Conservation (phyloP, 257 asterid genomes). For the Petunia secreta region DNA sequence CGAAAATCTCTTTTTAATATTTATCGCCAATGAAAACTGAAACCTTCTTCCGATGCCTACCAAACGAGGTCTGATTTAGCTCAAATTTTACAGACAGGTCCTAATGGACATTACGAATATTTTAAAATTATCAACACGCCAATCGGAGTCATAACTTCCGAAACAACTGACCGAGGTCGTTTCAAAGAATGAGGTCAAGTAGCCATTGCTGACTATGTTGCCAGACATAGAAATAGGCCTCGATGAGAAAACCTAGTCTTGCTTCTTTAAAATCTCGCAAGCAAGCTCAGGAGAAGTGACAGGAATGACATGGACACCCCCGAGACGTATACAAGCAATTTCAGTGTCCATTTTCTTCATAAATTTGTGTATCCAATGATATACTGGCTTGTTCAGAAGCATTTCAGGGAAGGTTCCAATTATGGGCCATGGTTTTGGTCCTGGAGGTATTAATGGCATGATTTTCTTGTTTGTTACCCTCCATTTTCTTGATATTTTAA, state of each 20-base stretch:
- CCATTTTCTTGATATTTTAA: background rate
- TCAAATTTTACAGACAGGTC: too few species aligned
- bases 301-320: too few species aligned
- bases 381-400: background rate
- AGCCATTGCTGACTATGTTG: background rate
- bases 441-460: constrained; percentile 24
- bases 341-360: constrained; percentile 4
- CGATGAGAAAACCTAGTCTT: background rate
- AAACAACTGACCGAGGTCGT: too few species aligned
- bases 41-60: too few species aligned
- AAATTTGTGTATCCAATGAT: constrained; percentile 24
- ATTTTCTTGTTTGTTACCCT: background rate
- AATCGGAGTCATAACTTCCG: too few species aligned
- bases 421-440: constrained; percentile 28
- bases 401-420: constrained; percentile 21
- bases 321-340: too few species aligned
- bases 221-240: constrained; percentile 28
- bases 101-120: too few species aligned
- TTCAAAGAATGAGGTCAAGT: background rate
- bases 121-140: too few species aligned
- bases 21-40: too few species aligned
- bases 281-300: constrained; percentile 15
- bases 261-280: constrained; percentile 25
- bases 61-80: too few species aligned
- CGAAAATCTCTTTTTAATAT: too few species aligned